Base-by-base conservation (phyloP, 1,139 yeast species). In the Blastobotrys aristatus region DNA sequence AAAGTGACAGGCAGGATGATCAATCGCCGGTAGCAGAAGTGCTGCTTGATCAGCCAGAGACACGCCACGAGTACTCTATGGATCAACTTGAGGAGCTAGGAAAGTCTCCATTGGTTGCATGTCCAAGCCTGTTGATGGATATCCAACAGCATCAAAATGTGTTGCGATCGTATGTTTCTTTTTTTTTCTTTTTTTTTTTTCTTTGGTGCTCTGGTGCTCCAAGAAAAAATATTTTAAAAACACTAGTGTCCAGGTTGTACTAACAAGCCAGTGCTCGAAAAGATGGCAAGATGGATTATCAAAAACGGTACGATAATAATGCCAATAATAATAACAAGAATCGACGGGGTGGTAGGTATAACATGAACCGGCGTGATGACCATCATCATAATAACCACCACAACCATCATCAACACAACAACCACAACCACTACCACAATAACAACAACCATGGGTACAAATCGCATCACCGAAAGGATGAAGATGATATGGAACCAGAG, bases 101-200 rank as follows among this genome's bases (percentile, higher is more conserved):
- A 16, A 43, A 49, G 16, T 56, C 60, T 18, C 60, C 60, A 16
- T 31, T 57, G 44, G 58, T 57, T 21, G 44, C 35, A 33, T 46
- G 45, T 7, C 60, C 60, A 2, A 44, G 40, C 10, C 22, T 53
- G 29, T 36, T 40, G 21, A 14, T 41, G 7, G 47, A 50, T 37
- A 49, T 50, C n/a, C 27, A 24, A 10, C 27, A 24, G 10, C 10
- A 6, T 24, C 27, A 24, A 24, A 42, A 45, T 37, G 41, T 13
- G 7, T 21, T 37, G 6, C 30, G n/a, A 13, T 32, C 48, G 29
- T 33, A 47, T 31, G 48, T 35, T 20, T 11, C 10, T 14, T 22
- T 21, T 11, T 17, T 14, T 22, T 21, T 8, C 34, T 13, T 24
- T 24, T 24, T 24, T 24, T 24, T 6, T 24, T 24, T 24, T 24